Evolutionary conservation across 768 basidiomycete genomes (phyloP).

Genomic region (Suillus variegatus): DNA sequence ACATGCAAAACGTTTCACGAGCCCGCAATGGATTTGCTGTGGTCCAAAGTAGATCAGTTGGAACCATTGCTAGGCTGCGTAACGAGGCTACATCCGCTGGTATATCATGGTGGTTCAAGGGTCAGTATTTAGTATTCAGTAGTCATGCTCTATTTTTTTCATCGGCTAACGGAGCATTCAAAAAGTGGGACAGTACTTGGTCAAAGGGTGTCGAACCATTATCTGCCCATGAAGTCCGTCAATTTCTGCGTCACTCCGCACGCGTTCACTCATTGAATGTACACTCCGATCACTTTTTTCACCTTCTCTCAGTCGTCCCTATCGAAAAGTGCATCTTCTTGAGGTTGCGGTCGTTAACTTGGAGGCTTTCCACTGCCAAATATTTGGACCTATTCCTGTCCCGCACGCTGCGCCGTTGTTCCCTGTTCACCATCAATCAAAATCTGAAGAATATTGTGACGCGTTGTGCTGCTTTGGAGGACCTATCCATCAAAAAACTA

Average conservation of each 20-base stretch:
- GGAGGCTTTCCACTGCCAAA: neutral
- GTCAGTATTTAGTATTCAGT: neutral
- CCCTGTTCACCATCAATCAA: neutral
- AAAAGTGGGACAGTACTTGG: neutral
- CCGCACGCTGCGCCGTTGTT: neutral
- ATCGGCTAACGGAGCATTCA: neutral
- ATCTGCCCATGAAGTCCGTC: neutral
- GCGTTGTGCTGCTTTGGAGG: neutral
- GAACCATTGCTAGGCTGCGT: neutral
- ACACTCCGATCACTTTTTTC: neutral
- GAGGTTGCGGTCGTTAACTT: neutral
- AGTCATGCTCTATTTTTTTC: neutral
- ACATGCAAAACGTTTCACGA: neutral
- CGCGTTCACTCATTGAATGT: neutral
- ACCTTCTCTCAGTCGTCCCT: neutral
- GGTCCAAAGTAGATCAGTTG: neutral
- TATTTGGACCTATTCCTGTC: neutral
- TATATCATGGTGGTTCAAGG: neutral
- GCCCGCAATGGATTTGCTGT: neutral
- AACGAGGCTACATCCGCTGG: neutral
- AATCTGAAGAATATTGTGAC: neutral
- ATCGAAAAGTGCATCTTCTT: neutral
- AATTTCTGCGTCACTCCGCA: neutral
- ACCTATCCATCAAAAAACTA: neutral
- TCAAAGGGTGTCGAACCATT: neutral